phyloP scores from a whole-genome alignment of 352 stramenopile genomes.

The Pythium pyrilobum region DNA sequence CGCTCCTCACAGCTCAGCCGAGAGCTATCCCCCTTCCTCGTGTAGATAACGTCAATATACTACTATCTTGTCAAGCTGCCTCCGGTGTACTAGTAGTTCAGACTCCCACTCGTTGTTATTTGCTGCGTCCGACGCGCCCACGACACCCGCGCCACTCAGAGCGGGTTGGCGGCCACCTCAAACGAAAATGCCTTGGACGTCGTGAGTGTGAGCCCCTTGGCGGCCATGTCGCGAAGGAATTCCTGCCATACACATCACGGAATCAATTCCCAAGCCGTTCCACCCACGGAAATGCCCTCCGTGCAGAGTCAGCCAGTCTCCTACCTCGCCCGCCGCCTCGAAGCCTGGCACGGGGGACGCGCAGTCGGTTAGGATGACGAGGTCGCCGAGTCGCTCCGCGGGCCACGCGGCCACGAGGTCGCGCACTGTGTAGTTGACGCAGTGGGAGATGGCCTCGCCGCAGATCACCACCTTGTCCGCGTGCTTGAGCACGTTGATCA shows the following conservation, averaged over 20 bases:
- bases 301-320: background rate
- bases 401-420: conserved; percentile 89
- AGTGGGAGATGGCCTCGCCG: conserved; percentile 95
- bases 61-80: too few species aligned
- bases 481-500: conserved; percentile 86
- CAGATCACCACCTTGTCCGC: conserved; percentile 88
- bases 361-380: conserved; percentile 81
- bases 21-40: too few species aligned
- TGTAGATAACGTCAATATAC: too few species aligned
- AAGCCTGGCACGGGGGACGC: conserved; percentile 67
- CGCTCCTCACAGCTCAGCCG: too few species aligned
- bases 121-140: too few species aligned
- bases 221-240: conserved; percentile 59
- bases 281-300: background rate
- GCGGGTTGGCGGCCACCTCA: conserved; percentile 17
- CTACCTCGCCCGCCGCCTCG: conserved; percentile 57
- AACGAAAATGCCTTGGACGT: conserved; percentile 39
- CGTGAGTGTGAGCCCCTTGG: conserved; percentile 56
- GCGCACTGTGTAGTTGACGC: conserved; percentile 95
- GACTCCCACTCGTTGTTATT: too few species aligned
- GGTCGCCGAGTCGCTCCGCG: conserved; percentile 45
- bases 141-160: too few species aligned
- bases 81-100: too few species aligned
- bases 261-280: background rate
- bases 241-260: conserved; percentile 17